phyloP scores from a whole-genome alignment of 2,329 filamentous ascomycete genomes.

The Spiromastix sp. region DNA sequence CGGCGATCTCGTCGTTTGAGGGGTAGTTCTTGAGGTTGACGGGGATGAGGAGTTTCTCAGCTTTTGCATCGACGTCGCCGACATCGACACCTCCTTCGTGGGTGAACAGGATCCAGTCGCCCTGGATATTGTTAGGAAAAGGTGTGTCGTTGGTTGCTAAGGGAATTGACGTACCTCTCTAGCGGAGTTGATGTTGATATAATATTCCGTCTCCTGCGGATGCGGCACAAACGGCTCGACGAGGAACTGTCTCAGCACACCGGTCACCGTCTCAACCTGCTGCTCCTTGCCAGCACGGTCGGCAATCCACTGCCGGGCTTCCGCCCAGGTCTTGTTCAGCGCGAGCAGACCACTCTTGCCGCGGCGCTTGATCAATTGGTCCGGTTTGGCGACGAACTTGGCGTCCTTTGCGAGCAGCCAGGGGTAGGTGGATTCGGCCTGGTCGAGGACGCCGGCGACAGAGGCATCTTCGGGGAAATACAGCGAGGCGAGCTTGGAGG shows the following conservation, averaged over 20 bases:
- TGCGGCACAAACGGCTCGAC: conserved; percentile 98
- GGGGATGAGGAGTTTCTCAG: conserved; percentile 95
- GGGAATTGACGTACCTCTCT: conserved; percentile 67
- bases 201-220: conserved; percentile 92
- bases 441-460: conserved; percentile 75
- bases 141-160: not conserved
- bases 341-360: conserved; percentile 96
- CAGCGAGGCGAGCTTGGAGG: conserved; percentile 80
- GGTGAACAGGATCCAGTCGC: conserved; percentile 99
- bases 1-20: conserved; percentile 87
- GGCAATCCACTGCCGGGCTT: conserved; percentile 89
- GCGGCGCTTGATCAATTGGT: conserved; percentile 99
- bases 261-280: conserved; percentile 83
- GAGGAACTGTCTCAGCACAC: conserved; percentile 86
- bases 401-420: conserved; percentile 76
- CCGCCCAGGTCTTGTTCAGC: conserved; percentile 94
- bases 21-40: conserved; percentile 92
- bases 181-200: conserved; percentile 99
- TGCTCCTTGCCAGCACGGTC: conserved; percentile 84
- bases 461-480: conserved; percentile 84
- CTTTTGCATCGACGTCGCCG: conserved; percentile 97
- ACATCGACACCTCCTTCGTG: conserved; percentile 99
- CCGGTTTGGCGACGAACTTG: conserved; percentile 97
- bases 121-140: too few relatives aligned
- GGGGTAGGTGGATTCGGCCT: conserved; percentile 92